Conservation (phyloP, 768 basidiomycete genomes). For the Fibroporia radiculosa region DNA sequence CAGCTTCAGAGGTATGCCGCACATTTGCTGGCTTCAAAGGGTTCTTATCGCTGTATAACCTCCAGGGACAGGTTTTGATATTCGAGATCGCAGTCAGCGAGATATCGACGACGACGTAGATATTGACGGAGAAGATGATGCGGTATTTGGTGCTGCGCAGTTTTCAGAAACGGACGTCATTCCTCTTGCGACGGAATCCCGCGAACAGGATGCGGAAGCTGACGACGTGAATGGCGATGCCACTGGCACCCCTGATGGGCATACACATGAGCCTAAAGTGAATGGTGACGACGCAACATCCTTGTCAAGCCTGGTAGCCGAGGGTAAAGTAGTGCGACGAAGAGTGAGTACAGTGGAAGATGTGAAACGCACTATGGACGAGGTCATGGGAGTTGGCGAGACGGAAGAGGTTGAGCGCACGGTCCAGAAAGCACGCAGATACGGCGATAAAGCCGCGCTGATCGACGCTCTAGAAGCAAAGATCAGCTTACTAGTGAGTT, state of each 20-base stretch:
- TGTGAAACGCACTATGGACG: slow-evolving; percentile 29
- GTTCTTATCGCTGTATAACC: not conserved
- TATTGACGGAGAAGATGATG: slow-evolving; percentile 70
- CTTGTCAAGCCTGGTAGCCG: slow-evolving; percentile 46
- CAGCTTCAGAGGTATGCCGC: slow-evolving; percentile 25
- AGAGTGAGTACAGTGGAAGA: slow-evolving; percentile 14
- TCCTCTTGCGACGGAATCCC: slow-evolving; percentile 16
- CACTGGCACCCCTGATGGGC: slow-evolving; percentile 22
- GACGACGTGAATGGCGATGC: slow-evolving; percentile 37
- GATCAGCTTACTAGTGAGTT: slow-evolving; percentile 45
- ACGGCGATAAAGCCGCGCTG: slow-evolving; percentile 40
- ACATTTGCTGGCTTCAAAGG: not conserved
- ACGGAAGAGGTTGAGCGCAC: slow-evolving; percentile 25
- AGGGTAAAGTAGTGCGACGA: slow-evolving; percentile 31
- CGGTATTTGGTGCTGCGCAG: slow-evolving; percentile 58
- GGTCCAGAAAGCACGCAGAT: slow-evolving; percentile 40
- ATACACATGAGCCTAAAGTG: slow-evolving; percentile 22
- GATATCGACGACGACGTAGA: slow-evolving; percentile 80
- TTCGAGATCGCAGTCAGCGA: slow-evolving; percentile 43
- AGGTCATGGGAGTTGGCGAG: slow-evolving; percentile 32
- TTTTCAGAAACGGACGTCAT: slow-evolving; percentile 72
- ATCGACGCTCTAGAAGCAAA: slow-evolving; percentile 55
- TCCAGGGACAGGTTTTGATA: slow-evolving; percentile 68
- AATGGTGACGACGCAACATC: slow-evolving; percentile 24
- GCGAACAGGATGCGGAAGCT: slow-evolving; percentile 10